Evolutionary conservation across 208 protist species (phyloP).

Genomic region (Trypanosoma lewisi): DNA sequence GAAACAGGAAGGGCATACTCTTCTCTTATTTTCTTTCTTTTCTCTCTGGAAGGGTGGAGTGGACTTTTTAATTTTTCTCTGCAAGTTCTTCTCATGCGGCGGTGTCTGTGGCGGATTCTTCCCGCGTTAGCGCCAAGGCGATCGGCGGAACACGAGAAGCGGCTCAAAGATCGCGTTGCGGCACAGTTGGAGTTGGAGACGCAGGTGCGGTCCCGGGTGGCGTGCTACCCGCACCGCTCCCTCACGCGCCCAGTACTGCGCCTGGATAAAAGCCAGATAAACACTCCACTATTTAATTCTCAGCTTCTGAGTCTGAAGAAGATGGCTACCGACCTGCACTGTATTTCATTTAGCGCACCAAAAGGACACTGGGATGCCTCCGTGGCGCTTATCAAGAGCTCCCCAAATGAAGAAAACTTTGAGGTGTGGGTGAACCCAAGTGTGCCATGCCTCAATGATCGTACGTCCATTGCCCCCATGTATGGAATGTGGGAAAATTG

Average conservation of each 20-base stretch:
- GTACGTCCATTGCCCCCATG: constrained; percentile 73
- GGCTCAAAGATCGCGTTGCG: constrained; percentile 55
- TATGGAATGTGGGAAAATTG: constrained; percentile 94
- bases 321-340: constrained; percentile 64
- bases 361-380: constrained; percentile 87
- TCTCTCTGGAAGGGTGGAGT: too few species aligned
- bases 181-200: constrained; percentile 53
- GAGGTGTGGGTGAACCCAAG: constrained; percentile 88
- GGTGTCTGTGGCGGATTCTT: constrained; percentile 4
- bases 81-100: too few species aligned
- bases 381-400: constrained; percentile 65
- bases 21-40: too few species aligned
- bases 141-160: constrained; percentile 16
- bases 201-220: constrained; percentile 60
- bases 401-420: constrained; percentile 63
- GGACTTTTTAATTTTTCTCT: too few species aligned
- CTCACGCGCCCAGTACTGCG: constrained; percentile 67
- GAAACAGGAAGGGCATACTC: too few species aligned
- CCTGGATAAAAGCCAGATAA: constrained; percentile 33
- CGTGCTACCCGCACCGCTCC: constrained; percentile 76
- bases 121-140: constrained; percentile 1
- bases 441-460: constrained; percentile 76
- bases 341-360: constrained; percentile 79
- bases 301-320: constrained; percentile 50
- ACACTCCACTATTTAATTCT: constrained; percentile 48